Percentiles rank a stretch among this genome's conserved stretches.
These are phyloP conservation scores for Paraconiothyrium sp. DNA, from an alignment of 2,329 filamentous ascomycete species.

Conservation along the genomic window DNA sequence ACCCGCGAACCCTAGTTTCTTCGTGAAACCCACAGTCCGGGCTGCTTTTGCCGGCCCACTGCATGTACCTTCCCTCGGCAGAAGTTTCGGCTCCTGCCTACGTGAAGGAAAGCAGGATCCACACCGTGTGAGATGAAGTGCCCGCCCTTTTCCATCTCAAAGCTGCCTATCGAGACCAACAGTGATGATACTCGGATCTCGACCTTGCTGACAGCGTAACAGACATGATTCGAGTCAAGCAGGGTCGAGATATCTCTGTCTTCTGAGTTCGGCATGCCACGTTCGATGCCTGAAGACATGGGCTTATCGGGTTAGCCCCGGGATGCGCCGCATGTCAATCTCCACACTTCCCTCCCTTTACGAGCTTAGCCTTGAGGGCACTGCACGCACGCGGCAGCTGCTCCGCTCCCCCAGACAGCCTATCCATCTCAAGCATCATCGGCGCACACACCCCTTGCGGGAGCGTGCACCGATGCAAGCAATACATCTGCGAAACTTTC, in stretches of 20 bases:
- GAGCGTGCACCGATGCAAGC: conserved; percentile 5
- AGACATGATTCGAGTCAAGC: not conserved
- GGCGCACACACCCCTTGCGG: conserved; percentile 2
- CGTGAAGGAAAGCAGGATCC: not conserved
- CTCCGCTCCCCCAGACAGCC: conserved; percentile 4
- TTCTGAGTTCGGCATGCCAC: not conserved
- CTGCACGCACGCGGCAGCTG: no score
- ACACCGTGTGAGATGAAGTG: not conserved
- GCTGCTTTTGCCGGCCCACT: not conserved
- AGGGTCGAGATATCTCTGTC: not conserved
- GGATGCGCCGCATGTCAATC: conserved; percentile 10
- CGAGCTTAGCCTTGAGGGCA: not conserved
- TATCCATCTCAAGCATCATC: conserved; percentile 5
- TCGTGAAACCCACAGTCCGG: not conserved
- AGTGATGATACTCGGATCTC: not conserved
- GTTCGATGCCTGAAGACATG: not conserved
- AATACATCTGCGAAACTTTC: conserved; percentile 8
- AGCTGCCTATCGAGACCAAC: not conserved
- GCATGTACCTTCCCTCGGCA: not conserved
- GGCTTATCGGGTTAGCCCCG: conserved; percentile 1
- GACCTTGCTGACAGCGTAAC: not conserved
- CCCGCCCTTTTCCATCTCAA: not conserved
- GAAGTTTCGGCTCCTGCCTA: not conserved
- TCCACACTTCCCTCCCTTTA: not conserved
- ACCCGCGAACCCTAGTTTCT: not conserved